Conservation (phyloP, 1,139 yeast species). For the Protomyces inundatus region DNA sequence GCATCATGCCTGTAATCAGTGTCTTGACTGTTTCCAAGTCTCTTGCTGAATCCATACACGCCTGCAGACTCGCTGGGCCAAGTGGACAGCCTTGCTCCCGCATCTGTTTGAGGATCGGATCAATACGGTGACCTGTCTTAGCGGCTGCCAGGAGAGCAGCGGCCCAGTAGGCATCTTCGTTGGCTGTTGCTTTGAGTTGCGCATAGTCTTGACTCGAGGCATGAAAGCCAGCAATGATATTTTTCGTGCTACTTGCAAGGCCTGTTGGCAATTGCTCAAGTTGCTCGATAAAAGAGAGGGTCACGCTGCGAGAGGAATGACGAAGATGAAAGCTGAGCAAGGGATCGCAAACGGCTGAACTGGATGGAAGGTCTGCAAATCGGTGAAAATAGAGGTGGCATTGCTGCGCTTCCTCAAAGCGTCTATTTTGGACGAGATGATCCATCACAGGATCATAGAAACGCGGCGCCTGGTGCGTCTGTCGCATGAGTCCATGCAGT, state of each 20-base stretch:
- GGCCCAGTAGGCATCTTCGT: conserved; percentile 10
- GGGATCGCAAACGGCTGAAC: background rate
- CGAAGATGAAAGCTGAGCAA: background rate
- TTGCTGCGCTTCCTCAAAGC: background rate
- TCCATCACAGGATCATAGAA: background rate
- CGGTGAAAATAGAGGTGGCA: background rate
- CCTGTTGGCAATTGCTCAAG: background rate
- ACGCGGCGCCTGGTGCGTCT: background rate
- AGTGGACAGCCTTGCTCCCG: background rate
- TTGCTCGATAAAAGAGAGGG: background rate
- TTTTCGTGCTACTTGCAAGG: background rate
- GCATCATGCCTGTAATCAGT: background rate
- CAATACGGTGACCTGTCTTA: background rate
- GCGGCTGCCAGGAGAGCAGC: background rate
- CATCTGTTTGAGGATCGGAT: background rate
- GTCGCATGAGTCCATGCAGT: background rate
- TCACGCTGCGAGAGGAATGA: background rate
- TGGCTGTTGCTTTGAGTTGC: background rate
- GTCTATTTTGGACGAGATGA: background rate
- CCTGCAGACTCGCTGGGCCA: conserved; percentile 1
- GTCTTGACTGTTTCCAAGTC: background rate
- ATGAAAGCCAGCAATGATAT: background rate
- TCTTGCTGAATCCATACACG: background rate
- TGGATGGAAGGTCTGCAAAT: background rate
- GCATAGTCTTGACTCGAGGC: background rate